Base-by-base conservation (phyloP, 179 eudicot genomes). In the Actinidia chinensis region DNA sequence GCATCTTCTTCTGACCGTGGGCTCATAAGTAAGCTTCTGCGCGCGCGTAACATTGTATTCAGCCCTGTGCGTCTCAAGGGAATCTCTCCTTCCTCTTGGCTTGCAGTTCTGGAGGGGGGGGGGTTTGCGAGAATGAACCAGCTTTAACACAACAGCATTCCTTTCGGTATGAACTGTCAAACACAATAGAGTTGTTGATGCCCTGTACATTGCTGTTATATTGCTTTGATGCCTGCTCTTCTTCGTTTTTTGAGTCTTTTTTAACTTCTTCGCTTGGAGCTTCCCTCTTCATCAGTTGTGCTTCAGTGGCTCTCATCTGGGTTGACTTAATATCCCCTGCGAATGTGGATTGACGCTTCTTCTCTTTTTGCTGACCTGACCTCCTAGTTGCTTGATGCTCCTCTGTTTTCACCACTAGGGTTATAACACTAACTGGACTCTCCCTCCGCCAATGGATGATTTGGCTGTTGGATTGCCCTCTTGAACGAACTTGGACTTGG, bases 381-480 rank as follows among this genome's bases (percentile, higher is more conserved):
- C n/a, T n/a, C 86, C 84, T 4, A 91, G 81, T 67, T 83, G 87
- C 97, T 90, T 46, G 83, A 79, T 40, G 98, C 97, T 71, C 97
- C 98, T 80, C 83, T 86, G 76, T 93, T 94, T 79, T 89, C 90
- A 42, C 97, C 98, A 11, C 83, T 36, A 94, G 86, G 25, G 92
- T 91, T 61, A 90, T 86, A n/a, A 93, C 87, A 33, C 79, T 81
- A 5, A 80, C 75, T 67, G 81, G 81, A 63, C 73, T 86, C 18
- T 83, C 92, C 25, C 18, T 83, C 92, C 25, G 81, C 71, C 48
- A 79, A 23, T 40, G 76, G 68, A 8, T 78, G 59, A 78, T 81
- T 85, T 48, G 82, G 77, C 40, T 77, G 78, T 46, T 80, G 77
- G 43, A 66, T 43, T 58, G 86, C 83, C 58, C 72, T 82, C 79